These are phyloP conservation scores for Didymella glomerata DNA, from an alignment of 2,329 filamentous ascomycete genomes.

Conservation along the genomic window DNA sequence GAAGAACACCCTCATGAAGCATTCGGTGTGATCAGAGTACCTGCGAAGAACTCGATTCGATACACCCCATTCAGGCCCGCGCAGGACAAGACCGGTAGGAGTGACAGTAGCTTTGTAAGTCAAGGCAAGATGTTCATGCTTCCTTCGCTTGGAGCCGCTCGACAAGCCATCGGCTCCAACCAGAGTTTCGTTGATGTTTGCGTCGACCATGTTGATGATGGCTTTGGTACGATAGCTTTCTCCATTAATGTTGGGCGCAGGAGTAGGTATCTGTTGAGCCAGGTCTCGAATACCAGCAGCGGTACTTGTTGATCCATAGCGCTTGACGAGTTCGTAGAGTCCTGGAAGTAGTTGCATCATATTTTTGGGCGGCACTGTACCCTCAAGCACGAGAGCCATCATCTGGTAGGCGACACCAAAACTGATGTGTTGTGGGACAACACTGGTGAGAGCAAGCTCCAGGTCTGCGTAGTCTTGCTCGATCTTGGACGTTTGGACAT, in stretches of 20 bases:
- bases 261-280: constrained; percentile 60
- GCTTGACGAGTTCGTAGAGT: constrained; percentile 42
- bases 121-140: constrained; percentile 55
- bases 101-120: constrained; percentile 65
- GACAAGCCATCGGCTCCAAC: not conserved
- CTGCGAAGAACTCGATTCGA: constrained; percentile 54
- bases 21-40: constrained; percentile 34
- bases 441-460: not conserved
- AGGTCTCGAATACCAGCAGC: constrained; percentile 74
- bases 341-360: constrained; percentile 30
- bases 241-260: constrained; percentile 26
- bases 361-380: constrained; percentile 29
- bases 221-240: constrained; percentile 15
- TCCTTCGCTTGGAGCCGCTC: constrained; percentile 43
- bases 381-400: constrained; percentile 38
- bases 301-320: constrained; percentile 62
- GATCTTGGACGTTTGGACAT: constrained; percentile 65
- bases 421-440: not conserved
- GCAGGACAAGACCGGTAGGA: constrained; percentile 53
- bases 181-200: constrained; percentile 20
- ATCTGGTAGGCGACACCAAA: constrained; percentile 38
- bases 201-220: constrained; percentile 17
- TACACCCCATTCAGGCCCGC: constrained; percentile 65
- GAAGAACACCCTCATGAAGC: constrained; percentile 69
- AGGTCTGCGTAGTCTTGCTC: constrained; percentile 58